These are phyloP conservation scores for Hyphopichia buzzinii DNA, from an alignment of 1,139 yeast species.

Conservation along the genomic window DNA sequence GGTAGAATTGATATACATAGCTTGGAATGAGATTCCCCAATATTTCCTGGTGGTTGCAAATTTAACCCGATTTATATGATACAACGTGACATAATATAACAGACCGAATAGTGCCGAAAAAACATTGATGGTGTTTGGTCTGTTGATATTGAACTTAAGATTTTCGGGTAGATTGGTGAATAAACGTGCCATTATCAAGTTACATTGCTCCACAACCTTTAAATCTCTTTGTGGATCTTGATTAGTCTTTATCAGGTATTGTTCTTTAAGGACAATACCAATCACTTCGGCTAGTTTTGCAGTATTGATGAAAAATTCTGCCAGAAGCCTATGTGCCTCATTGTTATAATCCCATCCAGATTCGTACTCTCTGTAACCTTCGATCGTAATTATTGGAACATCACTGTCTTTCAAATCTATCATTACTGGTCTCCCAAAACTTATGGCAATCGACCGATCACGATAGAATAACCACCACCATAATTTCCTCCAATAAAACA, in stretches of 20 bases:
- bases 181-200: slow-evolving; percentile 11
- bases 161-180: slow-evolving; percentile 8
- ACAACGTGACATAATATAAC: slow-evolving; percentile 11
- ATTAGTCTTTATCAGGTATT: slow-evolving; percentile 4
- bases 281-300: slow-evolving; percentile 10
- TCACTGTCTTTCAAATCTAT: slow-evolving; percentile 7
- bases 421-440: slow-evolving; percentile 12
- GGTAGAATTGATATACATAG: slow-evolving; percentile 9
- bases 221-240: slow-evolving; percentile 5
- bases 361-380: slow-evolving; percentile 11
- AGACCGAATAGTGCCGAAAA: slow-evolving; percentile 10
- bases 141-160: slow-evolving; percentile 8
- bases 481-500: slow-evolving; percentile 10
- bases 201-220: slow-evolving; percentile 11
- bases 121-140: slow-evolving; percentile 8
- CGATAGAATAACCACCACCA: slow-evolving; percentile 16
- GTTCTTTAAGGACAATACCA: slow-evolving; percentile 10
- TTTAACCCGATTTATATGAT: slow-evolving; percentile 12
- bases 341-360: slow-evolving; percentile 3
- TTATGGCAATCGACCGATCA: slow-evolving; percentile 11
- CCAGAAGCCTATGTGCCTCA: slow-evolving; percentile 5
- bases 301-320: slow-evolving; percentile 9
- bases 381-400: slow-evolving; percentile 6
- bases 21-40: slow-evolving; percentile 13
- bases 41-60: slow-evolving; percentile 7